Evolutionary conservation across 768 basidiomycete species (phyloP).

Genomic region (Lactarius vividus): DNA sequence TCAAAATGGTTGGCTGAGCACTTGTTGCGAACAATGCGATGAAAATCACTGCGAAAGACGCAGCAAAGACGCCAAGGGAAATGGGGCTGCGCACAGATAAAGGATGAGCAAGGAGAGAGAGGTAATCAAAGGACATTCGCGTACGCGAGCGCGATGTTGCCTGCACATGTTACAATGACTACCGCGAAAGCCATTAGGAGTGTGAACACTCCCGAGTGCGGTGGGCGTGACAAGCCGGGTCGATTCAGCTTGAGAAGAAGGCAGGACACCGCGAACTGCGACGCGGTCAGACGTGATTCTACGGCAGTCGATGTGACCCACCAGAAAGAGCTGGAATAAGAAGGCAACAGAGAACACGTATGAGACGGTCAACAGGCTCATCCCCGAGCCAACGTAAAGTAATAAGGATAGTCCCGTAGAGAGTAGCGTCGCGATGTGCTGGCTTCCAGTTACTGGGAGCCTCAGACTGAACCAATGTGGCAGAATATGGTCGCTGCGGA

Average conservation of each 20-base stretch:
- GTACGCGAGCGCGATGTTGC: conserved; percentile 26
- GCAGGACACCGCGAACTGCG: conserved; percentile 24
- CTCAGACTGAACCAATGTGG: conserved; percentile 24
- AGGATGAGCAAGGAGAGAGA: neutral
- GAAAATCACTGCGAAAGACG: conserved; percentile 20
- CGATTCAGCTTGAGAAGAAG: conserved; percentile 26
- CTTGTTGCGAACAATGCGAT: conserved; percentile 13
- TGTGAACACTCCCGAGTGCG: conserved; percentile 19
- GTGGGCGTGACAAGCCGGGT: conserved; percentile 22
- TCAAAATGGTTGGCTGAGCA: conserved; percentile 20
- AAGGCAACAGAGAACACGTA: conserved; percentile 28
- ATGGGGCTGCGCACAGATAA: conserved; percentile 16
- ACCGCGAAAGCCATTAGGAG: conserved; percentile 24
- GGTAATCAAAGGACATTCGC: neutral
- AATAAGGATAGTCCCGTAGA: conserved; percentile 23
- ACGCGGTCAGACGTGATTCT: neutral
- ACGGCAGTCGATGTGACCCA: conserved; percentile 4
- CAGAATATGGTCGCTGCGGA: conserved; percentile 24
- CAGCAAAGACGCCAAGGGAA: conserved; percentile 24
- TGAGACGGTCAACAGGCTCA: conserved; percentile 26
- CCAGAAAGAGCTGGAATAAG: conserved; percentile 25
- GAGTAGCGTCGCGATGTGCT: conserved; percentile 18
- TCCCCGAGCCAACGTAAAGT: conserved; percentile 26
- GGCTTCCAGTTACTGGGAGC: conserved; percentile 24
- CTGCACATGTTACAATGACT: conserved; percentile 21